Evolutionary conservation across 2,329 filamentous ascomycete genomes (phyloP), one percentile per base, ranked within the genome.

Genomic region (Diplocarpon rosae): DNA sequence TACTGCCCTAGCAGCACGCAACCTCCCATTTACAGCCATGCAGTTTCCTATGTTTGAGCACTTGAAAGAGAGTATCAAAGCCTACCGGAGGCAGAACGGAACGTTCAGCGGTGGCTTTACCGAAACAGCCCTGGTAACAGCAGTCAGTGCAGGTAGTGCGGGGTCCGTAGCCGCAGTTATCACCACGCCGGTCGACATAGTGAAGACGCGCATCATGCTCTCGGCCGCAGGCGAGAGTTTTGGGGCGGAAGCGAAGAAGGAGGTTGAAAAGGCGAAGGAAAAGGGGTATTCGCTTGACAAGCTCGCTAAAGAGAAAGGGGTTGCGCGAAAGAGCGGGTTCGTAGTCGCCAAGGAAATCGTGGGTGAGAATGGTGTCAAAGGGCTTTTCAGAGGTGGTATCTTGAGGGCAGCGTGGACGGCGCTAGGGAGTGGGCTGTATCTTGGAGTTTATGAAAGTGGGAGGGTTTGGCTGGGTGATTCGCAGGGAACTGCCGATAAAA

Each of bases 131-230:
- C 46, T 74, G 1, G 75, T 90, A 35, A 92, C 85, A 1, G 86
- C 83, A 0, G 46, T 74, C 3, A 85, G 83, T 58, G 88, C 87
- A 0, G 85, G 81, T 1, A 62, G 73, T 13, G 85, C 87, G 0
- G 88, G 88, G 0, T 76, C 78, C 5, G 62, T 90, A 8, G 81
- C 87, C 0, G 84, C 88, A 1, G 73, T 85, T 9, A 62, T 92
- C n/a, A 95, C 88, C 1, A 94, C 88, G 40, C 89, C 89, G 0
- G 78, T 88, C 44, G 89, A 95, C 63, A 86, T 94, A 9, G 75
- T 95, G 17, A 94, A 95, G 69, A 94, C 88, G 52, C 69, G 85
- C 39, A 83, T 94, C 65, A 95, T 94, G 88, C 69, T 95, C 20
- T 71, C 73, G 27, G 78, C 78, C 1, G 48, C 55, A 42, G 48